Base-by-base conservation (phyloP, 352 stramenopile species). In the Phytophthora cryptogea region DNA sequence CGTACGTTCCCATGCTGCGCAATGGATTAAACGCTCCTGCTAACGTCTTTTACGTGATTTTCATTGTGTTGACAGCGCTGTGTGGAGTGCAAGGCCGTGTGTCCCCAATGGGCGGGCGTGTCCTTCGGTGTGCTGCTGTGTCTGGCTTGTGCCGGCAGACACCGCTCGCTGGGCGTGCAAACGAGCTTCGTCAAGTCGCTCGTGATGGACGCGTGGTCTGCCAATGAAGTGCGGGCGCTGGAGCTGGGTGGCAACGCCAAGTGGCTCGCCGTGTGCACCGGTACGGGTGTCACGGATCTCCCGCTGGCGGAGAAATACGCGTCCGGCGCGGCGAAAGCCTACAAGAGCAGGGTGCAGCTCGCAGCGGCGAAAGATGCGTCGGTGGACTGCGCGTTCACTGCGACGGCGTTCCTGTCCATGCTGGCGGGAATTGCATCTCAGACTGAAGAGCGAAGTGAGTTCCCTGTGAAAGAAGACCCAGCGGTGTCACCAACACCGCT, bases 121-220 rank as follows among this genome's bases (percentile, higher is more conserved):
- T 93, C 83, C 2, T 93, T 92, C 53, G 86, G 86, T n/a, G 66
- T 94, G 44, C 66, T 95, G 39, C 68, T 95, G 28, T 95, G 86
- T 50, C 61, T 95, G 36, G 54, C 43, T 11, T 95, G 86, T 54
- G 84, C 86, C 1, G 86, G 86, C 9, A 81, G 79, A 51, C 86
- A 95, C 68, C 83, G 86, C 26, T 81, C 86, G 13, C 59, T 95
- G n/a, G 86, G 86, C 4, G 86, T 95, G 7, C 70, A 74, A 42
- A 80, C 81, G 50, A 94, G 83, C 66, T 90, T 94, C 56, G 84
- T 95, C 69, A 92, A 93, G 74, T 94, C 84, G 8, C 47, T 95
- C 8, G 68, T 59, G 13, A 94, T 95, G 83, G 86, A 95, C 54
- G 72, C 62, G 8, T 95, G 86, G 84, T 76, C 79, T 8, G 16